phyloP scores from a whole-genome alignment of 2,329 filamentous ascomycete genomes.

The Sclerotinia minor region DNA sequence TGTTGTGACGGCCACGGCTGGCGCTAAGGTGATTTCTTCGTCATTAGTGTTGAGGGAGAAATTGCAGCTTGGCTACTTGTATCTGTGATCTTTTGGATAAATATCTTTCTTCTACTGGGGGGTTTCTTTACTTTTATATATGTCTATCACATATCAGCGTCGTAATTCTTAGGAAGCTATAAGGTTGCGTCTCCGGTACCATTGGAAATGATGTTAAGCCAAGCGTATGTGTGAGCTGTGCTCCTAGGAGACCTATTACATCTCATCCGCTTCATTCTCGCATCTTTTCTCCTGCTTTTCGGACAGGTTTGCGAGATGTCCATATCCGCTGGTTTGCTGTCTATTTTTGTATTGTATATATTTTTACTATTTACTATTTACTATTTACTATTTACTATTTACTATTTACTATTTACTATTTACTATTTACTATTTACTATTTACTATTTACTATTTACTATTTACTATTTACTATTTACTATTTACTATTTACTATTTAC shows the following conservation, averaged over 20 bases:
- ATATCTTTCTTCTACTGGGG: slow-evolving; percentile 52
- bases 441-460: not conserved
- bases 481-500: not conserved
- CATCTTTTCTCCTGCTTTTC: slow-evolving; percentile 42
- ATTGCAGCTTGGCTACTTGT: slow-evolving; percentile 54
- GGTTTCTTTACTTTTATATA: slow-evolving; percentile 48
- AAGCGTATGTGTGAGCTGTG: slow-evolving; percentile 51
- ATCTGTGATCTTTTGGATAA: slow-evolving; percentile 50
- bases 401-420: not conserved
- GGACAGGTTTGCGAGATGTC: slow-evolving; percentile 43
- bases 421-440: not conserved
- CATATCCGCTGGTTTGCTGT: slow-evolving; percentile 25
- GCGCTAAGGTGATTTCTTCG: slow-evolving; percentile 50
- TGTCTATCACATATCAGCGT: slow-evolving; percentile 57
- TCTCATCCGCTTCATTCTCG: slow-evolving; percentile 52
- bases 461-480: not conserved
- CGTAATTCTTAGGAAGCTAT: slow-evolving; percentile 48
- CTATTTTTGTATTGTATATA: not conserved
- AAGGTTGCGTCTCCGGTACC: slow-evolving; percentile 54
- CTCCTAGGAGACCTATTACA: slow-evolving; percentile 54
- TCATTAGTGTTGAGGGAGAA: slow-evolving; percentile 56
- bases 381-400: too few species aligned
- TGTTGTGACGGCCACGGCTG: slow-evolving; percentile 55
- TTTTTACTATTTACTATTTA: too few species aligned
- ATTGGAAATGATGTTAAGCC: slow-evolving; percentile 52